Percentiles rank a stretch among this genome's conserved stretches.
Conservation (phyloP, 1,284 basidiomycete genomes). For the Tilletia walkeri region DNA sequence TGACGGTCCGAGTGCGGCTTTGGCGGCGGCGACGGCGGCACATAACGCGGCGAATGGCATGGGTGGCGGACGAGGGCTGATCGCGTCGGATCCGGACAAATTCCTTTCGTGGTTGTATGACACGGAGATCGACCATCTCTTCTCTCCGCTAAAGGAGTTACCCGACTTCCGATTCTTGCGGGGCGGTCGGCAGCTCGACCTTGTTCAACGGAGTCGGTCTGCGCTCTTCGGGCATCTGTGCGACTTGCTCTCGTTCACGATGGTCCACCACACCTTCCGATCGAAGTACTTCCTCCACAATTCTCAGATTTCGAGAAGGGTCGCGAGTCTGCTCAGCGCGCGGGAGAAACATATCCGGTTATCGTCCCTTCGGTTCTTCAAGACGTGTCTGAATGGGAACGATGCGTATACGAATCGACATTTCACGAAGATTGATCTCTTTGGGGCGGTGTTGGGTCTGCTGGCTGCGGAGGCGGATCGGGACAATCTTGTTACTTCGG, state of each 20-base stretch:
- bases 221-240: slow-evolving; percentile 60
- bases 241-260: slow-evolving; percentile 85
- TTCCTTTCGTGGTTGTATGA: slow-evolving; percentile 91
- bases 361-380: slow-evolving; percentile 75
- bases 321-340: slow-evolving; percentile 63
- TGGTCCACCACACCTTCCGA: slow-evolving; percentile 75
- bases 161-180: slow-evolving; percentile 64
- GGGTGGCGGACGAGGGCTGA: slow-evolving; percentile 61
- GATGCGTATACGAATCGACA: slow-evolving; percentile 83
- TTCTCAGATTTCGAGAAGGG: slow-evolving; percentile 42
- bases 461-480: slow-evolving; percentile 75
- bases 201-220: slow-evolving; percentile 26
- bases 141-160: slow-evolving; percentile 74
- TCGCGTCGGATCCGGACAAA: slow-evolving; percentile 73
- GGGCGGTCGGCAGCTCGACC: slow-evolving; percentile 17
- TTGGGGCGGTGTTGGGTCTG: slow-evolving; percentile 78
- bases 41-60: slow-evolving; percentile 53
- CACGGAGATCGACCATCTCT: slow-evolving; percentile 69
- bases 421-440: slow-evolving; percentile 78
- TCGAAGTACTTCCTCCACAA: slow-evolving; percentile 82
- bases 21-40: slow-evolving; percentile 19
- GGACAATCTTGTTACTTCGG: slow-evolving; percentile 89
- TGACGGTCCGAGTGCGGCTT: slow-evolving; percentile 29
- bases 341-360: slow-evolving; percentile 78
- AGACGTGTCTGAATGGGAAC: slow-evolving; percentile 75